Base-by-base conservation (phyloP, 2,329 filamentous ascomycete genomes). In the Pyrenophora teres region DNA sequence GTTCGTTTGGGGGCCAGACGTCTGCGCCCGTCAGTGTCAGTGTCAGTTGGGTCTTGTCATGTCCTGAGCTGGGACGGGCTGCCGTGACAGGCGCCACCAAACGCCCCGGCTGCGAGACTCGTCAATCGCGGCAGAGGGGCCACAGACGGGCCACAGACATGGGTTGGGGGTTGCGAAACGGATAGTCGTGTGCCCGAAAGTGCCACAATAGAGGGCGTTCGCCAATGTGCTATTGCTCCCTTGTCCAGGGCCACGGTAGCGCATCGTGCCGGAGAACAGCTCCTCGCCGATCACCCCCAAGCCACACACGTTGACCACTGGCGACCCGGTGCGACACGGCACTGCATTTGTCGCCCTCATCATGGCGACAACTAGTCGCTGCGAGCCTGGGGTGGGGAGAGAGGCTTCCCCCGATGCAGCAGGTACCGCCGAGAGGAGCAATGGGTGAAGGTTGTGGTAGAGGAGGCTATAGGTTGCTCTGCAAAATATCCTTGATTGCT, bases 271-370 rank as follows among this genome's bases (percentile, higher is more conserved):
- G 25, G 38, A 60, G 54, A 46, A 54, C 30, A 57, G 48, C 37
- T 56, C 39, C 30, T 66, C 60, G 65, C 55, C 65, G 63, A 66
- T 64, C 60, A 59, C 40, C 31, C 50, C n/a, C 31, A 30, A 9
- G 10, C 27, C 12, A 30, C 42, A 42, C 27, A 30, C 10, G 27
- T 30, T 21, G 15, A 18, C 36, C 38, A 30, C 27, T 30, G 27
- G 33, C 31, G 40, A 48, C 19, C 40, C 21, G 21, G 46, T 25
- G 42, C 38, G 31, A 42, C 46, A 27, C 19, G 21, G 32, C 32
- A 42, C 38, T 48, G 39, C 15, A 40, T 35, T 35, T 27, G 21
- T 42, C 21, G 32, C 31, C 12, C 30, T 38, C 19, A 40, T 33
- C 6, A 19, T 21, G 16, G 37, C 37, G 45, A 40, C 21, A 40